Evolutionary conservation across 257 asterid species (phyloP), one percentile per base, ranked within the genome.

Genomic region (Primulina tabacum): DNA sequence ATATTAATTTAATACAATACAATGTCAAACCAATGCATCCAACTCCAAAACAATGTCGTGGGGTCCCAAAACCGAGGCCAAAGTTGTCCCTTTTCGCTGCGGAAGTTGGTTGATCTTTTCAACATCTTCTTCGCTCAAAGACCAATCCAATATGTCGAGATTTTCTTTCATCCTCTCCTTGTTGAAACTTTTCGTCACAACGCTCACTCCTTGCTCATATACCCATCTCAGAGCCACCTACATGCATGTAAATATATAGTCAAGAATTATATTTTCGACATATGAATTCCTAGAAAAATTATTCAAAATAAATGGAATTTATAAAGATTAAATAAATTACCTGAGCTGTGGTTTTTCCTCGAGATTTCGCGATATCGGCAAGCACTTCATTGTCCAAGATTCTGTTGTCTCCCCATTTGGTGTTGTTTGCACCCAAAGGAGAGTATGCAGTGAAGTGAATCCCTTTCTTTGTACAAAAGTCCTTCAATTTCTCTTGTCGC

Each of bases 191-290:
- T 89, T 89, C 4, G 83, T 34, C 47, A 83, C 82, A 59, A 87
- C 7, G 71, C 86, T 80, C 66, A 66, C 88, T 34, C 83, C 87
- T 78, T 83, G 88, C 80, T 89, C 88, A 16, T 80, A 76, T 9
- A 74, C 80, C 93, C 93, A 87, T 59, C 91, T 75, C 69, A 89
- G 32, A 0, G 93, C 89, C 35, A 87, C 83, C 89, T 79, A 73
- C 70, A 14, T 33, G 7, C 35, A 33, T 33, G 35, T 6, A 33
- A 28, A 28, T 28, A 28, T 28, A 28, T 28, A 28, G 30, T 33
- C 0, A 0, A 33, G 5, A 4, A 33, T 33, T 33, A 33, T 33
- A 33, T 33, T 28, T 28, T 28, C 30, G 30, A 28, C 4, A 28
- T 28, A 28, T 28, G 30, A 24, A 24, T 24, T 24, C 26, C 1